These are phyloP conservation scores for Neoboletus magnificus DNA, from an alignment of 768 basidiomycete species.

Conservation along the genomic window DNA sequence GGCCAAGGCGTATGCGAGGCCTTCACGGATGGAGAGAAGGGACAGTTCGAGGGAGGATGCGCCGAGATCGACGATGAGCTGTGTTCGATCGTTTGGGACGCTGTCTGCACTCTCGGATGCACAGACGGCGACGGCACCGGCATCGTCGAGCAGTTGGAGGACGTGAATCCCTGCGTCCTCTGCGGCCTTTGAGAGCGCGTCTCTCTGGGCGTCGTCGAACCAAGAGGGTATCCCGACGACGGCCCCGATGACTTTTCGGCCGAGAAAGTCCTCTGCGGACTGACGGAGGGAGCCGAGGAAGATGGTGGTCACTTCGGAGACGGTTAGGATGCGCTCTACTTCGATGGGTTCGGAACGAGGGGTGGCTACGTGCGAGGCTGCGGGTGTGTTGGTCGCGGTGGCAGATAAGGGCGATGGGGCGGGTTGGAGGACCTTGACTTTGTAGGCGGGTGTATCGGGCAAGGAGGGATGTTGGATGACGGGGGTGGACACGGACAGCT, in stretches of 20 bases:
- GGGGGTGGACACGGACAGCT: slow-evolving; percentile 54
- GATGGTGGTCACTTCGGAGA: slow-evolving; percentile 77
- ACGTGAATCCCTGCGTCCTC: slow-evolving; percentile 79
- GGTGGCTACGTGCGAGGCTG: slow-evolving; percentile 64
- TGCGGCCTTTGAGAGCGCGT: slow-evolving; percentile 71
- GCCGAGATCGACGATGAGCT: slow-evolving; percentile 81
- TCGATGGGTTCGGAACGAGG: slow-evolving; percentile 71
- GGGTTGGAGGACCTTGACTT: slow-evolving; percentile 75
- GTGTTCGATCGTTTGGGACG: slow-evolving; percentile 61
- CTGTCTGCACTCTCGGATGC: slow-evolving; percentile 45
- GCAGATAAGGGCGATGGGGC: slow-evolving; percentile 65
- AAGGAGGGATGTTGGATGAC: slow-evolving; percentile 74
- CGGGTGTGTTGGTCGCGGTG: slow-evolving; percentile 56
- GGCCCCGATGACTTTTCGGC: slow-evolving; percentile 70
- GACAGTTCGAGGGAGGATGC: slow-evolving; percentile 66
- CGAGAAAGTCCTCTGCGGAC: slow-evolving; percentile 90
- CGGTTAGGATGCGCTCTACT: slow-evolving; percentile 69
- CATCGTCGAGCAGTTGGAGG: slow-evolving; percentile 84
- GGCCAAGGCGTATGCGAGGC: slow-evolving; percentile 65
- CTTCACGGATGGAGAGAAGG: slow-evolving; percentile 70
- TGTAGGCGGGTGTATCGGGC: slow-evolving; percentile 77
- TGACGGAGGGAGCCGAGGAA: slow-evolving; percentile 83
- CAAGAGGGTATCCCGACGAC: slow-evolving; percentile 81
- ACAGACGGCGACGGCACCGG: slow-evolving; percentile 63
- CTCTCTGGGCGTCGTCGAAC: slow-evolving; percentile 66